Evolutionary conservation across 306 rosid species (phyloP), one percentile per base, ranked within the genome.

Genomic region (Adenanthera pavonina): DNA sequence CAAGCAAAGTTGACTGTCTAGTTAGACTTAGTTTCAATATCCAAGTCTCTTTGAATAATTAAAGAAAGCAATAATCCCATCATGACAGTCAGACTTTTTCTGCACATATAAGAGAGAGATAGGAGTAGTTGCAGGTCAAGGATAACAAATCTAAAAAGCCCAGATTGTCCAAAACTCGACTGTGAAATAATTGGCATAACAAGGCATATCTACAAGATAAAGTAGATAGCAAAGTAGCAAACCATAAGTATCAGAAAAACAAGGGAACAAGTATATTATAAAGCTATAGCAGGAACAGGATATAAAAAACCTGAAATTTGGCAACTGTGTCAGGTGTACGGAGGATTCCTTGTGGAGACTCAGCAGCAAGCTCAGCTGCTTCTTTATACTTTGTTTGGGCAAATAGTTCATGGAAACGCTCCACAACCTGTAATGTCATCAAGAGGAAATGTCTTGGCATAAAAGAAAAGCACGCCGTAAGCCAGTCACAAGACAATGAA

Each of bases 281-380:
- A 5, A 69, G 56, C 75, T 52, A 36, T 43, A 43, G 72, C 48
- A 49, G 62, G 5, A 14, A n/a, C 52, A 74, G 47, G 66, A 36
- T 57, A 86, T 69, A 16, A 66, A 43, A 81, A 80, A 94, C 99
- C 99, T 96, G 99, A 84, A 96, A 96, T 90, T 96, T 96, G 69
- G 98, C 99, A 75, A 96, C 98, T 19, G 99, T 96, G 81, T 96
- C 99, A 0, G 99, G 98, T 12, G 99, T 96, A 4, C 99, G 97
- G 67, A 96, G 98, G 81, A 96, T 89, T 82, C 99, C 99, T 83
- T 94, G 99, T 2, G 99, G 99, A 86, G 99, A 96, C 83, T 96
- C 99, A 72, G 99, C 99, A 35, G 99, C 99, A 85, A 96, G 93
- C 86, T 96, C 99, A 20, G 99, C 99, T 64, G 99, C 99, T 88